phyloP scores from a whole-genome alignment of 768 basidiomycete species.

The Lentinula raphanica region DNA sequence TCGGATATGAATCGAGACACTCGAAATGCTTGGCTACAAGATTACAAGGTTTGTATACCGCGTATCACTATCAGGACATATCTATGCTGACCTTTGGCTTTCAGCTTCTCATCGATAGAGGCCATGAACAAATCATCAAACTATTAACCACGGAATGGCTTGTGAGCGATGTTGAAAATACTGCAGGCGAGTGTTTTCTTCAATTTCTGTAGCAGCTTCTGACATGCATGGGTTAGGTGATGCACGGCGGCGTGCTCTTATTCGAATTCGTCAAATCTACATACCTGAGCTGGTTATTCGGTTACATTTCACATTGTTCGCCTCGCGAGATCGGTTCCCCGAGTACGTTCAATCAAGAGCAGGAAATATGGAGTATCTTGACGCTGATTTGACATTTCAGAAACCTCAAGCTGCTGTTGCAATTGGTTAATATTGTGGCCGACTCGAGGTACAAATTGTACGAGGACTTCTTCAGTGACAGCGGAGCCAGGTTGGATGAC shows the following conservation, averaged over 20 bases:
- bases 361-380: background rate
- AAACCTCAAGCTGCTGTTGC: slow-evolving; percentile 68
- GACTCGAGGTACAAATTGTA: slow-evolving; percentile 84
- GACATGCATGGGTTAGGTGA: slow-evolving; percentile 30
- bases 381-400: slow-evolving; percentile 30
- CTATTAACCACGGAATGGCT: slow-evolving; percentile 79
- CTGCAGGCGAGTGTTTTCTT: background rate
- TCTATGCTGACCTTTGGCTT: background rate
- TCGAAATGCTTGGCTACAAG: slow-evolving; percentile 53
- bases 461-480: slow-evolving; percentile 70
- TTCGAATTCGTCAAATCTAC: slow-evolving; percentile 82
- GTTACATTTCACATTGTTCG: slow-evolving; percentile 66
- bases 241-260: slow-evolving; percentile 58
- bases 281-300: slow-evolving; percentile 87
- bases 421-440: slow-evolving; percentile 80
- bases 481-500: slow-evolving; percentile 57
- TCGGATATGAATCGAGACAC: slow-evolving; percentile 56
- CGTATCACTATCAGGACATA: too few relatives aligned
- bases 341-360: too few relatives aligned
- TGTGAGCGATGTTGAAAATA: slow-evolving; percentile 45
- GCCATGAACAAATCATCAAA: slow-evolving; percentile 59
- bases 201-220: background rate
- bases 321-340: slow-evolving; percentile 58
- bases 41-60: slow-evolving; percentile 50
- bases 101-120: slow-evolving; percentile 58